Percentiles rank a stretch among this genome's conserved stretches.
Conservation (phyloP, 1,284 basidiomycete species). For the Cutaneotrichosporon curvatum region DNA sequence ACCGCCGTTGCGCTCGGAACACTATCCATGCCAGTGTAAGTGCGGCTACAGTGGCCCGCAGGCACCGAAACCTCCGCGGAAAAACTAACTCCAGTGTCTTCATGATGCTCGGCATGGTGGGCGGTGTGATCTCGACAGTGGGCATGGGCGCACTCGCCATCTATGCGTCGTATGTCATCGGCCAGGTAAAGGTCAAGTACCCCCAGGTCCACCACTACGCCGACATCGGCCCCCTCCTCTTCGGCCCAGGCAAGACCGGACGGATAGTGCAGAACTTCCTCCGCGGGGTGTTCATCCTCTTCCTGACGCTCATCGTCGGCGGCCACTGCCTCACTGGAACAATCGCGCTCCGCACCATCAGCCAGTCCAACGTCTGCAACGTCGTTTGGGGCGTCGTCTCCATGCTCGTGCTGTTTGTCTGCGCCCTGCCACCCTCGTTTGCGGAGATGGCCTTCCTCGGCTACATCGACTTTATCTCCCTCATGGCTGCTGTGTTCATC, state of each 20-base stretch:
- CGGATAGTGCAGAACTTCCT: constrained; percentile 1
- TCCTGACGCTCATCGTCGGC: constrained; percentile 12
- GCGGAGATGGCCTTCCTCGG: constrained; percentile 29
- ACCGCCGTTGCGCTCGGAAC: constrained; percentile 14
- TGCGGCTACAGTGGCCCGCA: too few relatives aligned
- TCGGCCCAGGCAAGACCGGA: constrained; percentile 1
- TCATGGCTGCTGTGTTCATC: constrained; percentile 26
- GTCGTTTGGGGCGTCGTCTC: constrained; percentile 10
- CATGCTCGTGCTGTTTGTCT: constrained; percentile 13
- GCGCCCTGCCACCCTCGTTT: constrained; percentile 13
- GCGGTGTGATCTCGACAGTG: constrained; percentile 10
- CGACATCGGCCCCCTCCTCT: constrained; percentile 10
- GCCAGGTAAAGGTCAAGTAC: constrained; percentile 17
- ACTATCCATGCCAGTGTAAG: constrained; percentile 14
- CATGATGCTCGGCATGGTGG: constrained; percentile 13
- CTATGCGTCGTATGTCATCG: constrained; percentile 13
- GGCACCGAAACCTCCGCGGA: too few relatives aligned
- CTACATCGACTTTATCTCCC: constrained; percentile 37
- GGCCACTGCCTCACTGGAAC: constrained; percentile 12
- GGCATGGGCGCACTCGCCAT: constrained; percentile 11
- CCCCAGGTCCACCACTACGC: constrained; percentile 14
- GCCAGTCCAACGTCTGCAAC: constrained; percentile 5
- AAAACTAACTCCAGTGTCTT: too few relatives aligned
- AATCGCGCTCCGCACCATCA: constrained; percentile 13
- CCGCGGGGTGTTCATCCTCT: constrained; percentile 5